Evolutionary conservation across 345 rosid species (phyloP).

Genomic region (Reutealis trisperma): DNA sequence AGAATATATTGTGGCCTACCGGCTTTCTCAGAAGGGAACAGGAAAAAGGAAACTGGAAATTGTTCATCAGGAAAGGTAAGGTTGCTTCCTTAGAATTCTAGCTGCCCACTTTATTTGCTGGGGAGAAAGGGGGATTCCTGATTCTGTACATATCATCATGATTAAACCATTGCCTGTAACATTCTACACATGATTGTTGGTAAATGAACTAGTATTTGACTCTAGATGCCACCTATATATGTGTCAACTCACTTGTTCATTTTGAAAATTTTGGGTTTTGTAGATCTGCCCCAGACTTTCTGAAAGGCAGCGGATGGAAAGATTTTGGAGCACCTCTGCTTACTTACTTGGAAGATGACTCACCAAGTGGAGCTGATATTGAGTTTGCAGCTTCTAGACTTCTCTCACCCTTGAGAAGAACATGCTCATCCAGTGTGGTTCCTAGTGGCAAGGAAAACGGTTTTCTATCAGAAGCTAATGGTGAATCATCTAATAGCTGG

Average conservation of each 20-base stretch:
- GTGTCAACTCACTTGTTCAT: background rate
- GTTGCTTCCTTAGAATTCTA: slow-evolving; percentile 22
- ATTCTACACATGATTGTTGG: background rate
- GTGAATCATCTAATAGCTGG: slow-evolving; percentile 45
- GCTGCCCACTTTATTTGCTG: background rate
- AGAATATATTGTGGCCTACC: slow-evolving; percentile 82
- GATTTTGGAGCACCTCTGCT: slow-evolving; percentile 75
- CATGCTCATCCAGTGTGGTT: slow-evolving; percentile 41
- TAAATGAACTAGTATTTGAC: background rate
- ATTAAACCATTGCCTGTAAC: background rate
- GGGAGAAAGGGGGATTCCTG: background rate
- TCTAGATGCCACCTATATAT: too few species aligned
- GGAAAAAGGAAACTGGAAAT: slow-evolving; percentile 73
- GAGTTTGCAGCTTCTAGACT: slow-evolving; percentile 46
- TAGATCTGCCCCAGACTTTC: slow-evolving; percentile 45
- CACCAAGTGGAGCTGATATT: slow-evolving; percentile 62
- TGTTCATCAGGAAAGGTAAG: slow-evolving; percentile 63
- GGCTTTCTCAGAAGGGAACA: slow-evolving; percentile 52
- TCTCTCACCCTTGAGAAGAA: slow-evolving; percentile 65
- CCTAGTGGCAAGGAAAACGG: slow-evolving; percentile 53
- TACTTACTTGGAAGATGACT: slow-evolving; percentile 53
- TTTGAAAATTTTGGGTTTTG: slow-evolving; percentile 13
- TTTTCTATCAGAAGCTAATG: slow-evolving; percentile 41
- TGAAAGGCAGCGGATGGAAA: slow-evolving; percentile 46
- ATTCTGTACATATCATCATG: background rate